Conservation (phyloP, 257 asterid genomes). For the Solanum gandarillasii region DNA sequence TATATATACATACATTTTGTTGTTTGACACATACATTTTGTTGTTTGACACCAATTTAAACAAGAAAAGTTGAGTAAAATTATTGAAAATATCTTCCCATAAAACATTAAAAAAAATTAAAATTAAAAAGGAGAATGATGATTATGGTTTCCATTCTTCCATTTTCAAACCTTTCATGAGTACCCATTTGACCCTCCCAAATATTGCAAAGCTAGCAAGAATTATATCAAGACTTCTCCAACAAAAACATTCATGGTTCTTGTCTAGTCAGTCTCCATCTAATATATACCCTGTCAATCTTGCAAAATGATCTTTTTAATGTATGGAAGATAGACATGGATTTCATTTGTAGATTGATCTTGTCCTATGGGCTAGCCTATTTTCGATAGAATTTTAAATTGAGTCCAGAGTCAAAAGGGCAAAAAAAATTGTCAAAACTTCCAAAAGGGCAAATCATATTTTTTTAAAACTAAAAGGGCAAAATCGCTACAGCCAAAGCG, state of each 20-base stretch:
- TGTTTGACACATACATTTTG: background rate
- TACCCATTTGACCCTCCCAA: background rate
- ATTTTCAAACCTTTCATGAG: background rate
- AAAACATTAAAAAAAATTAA: background rate
- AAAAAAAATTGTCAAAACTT: too few relatives aligned
- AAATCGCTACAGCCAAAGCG: too few relatives aligned
- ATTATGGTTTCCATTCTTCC: background rate
- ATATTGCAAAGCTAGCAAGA: too few relatives aligned
- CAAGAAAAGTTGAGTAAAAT: background rate
- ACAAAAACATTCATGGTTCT: background rate
- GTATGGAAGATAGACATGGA: background rate
- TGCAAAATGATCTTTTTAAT: background rate
- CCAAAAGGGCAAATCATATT: too few relatives aligned
- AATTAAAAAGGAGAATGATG: background rate
- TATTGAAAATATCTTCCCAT: background rate
- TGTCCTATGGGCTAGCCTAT: background rate
- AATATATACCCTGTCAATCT: background rate
- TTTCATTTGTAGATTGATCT: background rate
- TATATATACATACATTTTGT: background rate
- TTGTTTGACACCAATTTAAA: background rate
- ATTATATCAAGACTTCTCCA: too few relatives aligned
- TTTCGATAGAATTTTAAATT: background rate
- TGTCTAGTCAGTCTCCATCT: background rate
- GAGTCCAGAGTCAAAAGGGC: too few relatives aligned
- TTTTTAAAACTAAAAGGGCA: too few relatives aligned